Evolutionary conservation across 352 stramenopile genomes (phyloP).

Genomic region (Phytophthora gonapodyides): DNA sequence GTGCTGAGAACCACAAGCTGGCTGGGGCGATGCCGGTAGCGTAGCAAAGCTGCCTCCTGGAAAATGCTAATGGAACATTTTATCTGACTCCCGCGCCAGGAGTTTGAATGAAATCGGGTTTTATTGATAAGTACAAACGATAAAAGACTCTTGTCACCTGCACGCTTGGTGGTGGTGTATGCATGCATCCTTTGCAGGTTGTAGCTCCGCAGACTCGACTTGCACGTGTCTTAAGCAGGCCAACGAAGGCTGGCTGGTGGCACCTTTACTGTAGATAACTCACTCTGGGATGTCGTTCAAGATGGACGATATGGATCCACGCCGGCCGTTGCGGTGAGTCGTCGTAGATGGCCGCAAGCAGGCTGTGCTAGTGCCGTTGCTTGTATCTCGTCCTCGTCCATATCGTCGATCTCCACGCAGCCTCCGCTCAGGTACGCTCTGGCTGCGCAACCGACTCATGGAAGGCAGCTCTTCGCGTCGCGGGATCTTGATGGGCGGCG

Average conservation of each 20-base stretch:
- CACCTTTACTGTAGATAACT: conserved; percentile 12
- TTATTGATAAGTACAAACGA: conserved; percentile 3
- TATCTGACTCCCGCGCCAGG: too few relatives aligned
- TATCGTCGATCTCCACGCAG: conserved; percentile 29
- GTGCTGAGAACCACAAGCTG: conserved; percentile 9
- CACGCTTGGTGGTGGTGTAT: too few relatives aligned
- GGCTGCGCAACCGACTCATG: conserved; percentile 40
- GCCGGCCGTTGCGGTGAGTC: conserved; percentile 58
- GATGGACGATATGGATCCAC: conserved; percentile 76
- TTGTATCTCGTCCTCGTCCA: conserved; percentile 24
- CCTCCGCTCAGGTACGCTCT: conserved; percentile 50
- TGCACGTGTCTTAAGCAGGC: not conserved
- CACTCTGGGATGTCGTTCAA: conserved; percentile 57
- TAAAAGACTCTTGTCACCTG: conserved; percentile 11
- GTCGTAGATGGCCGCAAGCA: conserved; percentile 55
- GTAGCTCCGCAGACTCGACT: conserved; percentile 11
- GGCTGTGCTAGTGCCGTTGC: not conserved
- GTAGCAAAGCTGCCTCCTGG: too few relatives aligned
- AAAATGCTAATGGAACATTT: too few relatives aligned
- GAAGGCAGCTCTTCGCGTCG: conserved; percentile 46
- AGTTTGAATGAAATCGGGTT: conserved; percentile 1
- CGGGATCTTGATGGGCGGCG: conserved; percentile 72
- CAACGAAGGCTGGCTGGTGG: conserved; percentile 1
- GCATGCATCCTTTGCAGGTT: conserved; percentile 16
- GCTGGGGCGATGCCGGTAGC: conserved; percentile 11